Evolutionary conservation across 2,329 filamentous ascomycete species (phyloP).

Genomic region (Botrytis byssoidea): DNA sequence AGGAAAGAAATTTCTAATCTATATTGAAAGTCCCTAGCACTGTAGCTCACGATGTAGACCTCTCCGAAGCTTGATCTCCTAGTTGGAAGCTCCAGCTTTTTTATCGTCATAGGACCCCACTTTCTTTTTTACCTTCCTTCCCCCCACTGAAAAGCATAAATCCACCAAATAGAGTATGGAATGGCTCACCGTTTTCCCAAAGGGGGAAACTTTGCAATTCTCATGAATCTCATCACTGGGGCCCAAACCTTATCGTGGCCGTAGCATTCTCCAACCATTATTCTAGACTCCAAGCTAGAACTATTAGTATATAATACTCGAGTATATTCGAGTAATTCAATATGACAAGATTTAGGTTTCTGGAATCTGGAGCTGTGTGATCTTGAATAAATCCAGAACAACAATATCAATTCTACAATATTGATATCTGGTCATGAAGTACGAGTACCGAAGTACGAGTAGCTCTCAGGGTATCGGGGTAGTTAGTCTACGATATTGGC

Average conservation of each 20-base stretch:
- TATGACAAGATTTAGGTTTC: background rate
- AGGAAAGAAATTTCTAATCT: conserved; percentile 1
- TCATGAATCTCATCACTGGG: background rate
- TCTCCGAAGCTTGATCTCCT: conserved; percentile 8
- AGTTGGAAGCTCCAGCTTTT: conserved; percentile 18
- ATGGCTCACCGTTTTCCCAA: background rate
- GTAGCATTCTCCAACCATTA: background rate
- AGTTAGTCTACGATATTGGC: too few relatives aligned
- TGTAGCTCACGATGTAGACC: background rate
- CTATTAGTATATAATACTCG: background rate
- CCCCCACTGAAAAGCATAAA: background rate
- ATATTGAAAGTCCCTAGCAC: background rate
- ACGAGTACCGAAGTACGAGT: background rate
- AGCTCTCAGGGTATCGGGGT: background rate
- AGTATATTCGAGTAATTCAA: background rate
- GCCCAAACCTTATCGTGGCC: background rate
- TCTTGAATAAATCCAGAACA: background rate
- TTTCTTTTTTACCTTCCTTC: background rate
- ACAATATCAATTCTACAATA: background rate
- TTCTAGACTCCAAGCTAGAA: background rate
- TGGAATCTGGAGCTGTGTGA: background rate
- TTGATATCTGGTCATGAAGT: background rate
- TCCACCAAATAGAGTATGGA: background rate
- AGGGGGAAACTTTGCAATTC: background rate
- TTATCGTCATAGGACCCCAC: conserved; percentile 17